Evolutionary conservation across 352 stramenopile genomes (phyloP).

Genomic region (Pythium sp.): DNA sequence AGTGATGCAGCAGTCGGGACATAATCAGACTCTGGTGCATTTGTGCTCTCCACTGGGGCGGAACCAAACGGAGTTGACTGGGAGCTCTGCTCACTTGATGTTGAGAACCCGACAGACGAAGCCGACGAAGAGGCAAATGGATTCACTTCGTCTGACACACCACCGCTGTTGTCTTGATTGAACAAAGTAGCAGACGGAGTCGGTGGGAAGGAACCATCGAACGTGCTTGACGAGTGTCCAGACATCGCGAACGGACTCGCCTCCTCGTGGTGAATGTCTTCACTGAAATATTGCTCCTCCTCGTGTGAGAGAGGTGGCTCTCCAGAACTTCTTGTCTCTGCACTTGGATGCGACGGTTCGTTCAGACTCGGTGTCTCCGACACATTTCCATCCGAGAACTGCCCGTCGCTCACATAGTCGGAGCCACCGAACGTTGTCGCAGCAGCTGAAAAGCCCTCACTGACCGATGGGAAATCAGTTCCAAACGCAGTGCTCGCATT

Average conservation of each 20-base stretch:
- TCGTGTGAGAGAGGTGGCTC: slow-evolving; percentile 31
- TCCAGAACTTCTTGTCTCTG: slow-evolving; percentile 31
- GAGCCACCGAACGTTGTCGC: slow-evolving; percentile 59
- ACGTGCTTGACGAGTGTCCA: slow-evolving; percentile 27
- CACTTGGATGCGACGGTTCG: slow-evolving; percentile 39
- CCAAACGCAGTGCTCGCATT: slow-evolving; percentile 76
- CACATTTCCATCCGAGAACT: slow-evolving; percentile 57
- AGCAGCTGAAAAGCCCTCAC: slow-evolving; percentile 61
- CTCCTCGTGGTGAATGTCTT: slow-evolving; percentile 21
- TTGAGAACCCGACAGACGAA: slow-evolving; percentile 26
- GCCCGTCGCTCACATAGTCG: slow-evolving; percentile 52
- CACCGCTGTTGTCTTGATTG: slow-evolving; percentile 16
- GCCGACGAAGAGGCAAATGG: slow-evolving; percentile 38
- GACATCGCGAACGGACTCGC: slow-evolving; percentile 27
- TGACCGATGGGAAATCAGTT: slow-evolving; percentile 73
- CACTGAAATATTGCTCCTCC: slow-evolving; percentile 28
- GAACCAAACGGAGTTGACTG: slow-evolving; percentile 17
- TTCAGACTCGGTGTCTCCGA: slow-evolving; percentile 56
- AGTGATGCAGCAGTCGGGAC: slow-evolving; percentile 53
- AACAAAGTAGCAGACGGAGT: slow-evolving; percentile 22
- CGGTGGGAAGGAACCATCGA: slow-evolving; percentile 15
- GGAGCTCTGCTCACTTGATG: slow-evolving; percentile 14
- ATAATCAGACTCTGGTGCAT: slow-evolving; percentile 1
- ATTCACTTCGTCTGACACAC: slow-evolving; percentile 29
- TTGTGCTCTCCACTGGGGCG: slow-evolving; percentile 1